phyloP scores from a whole-genome alignment of 495 filamentous ascomycete genomes.

The Rostrohypoxylon terebratum region DNA sequence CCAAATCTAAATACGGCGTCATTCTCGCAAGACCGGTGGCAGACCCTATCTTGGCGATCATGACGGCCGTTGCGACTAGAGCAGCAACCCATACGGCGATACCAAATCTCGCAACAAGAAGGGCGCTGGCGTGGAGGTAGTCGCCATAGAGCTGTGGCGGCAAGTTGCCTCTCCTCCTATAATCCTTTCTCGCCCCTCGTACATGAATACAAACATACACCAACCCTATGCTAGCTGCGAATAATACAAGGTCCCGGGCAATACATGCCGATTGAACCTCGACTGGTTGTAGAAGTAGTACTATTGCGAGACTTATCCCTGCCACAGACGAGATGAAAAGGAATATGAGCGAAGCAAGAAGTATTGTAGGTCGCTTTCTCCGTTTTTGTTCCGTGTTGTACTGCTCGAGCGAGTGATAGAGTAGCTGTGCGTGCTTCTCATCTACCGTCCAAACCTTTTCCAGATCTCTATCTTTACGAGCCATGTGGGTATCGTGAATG shows the following conservation, averaged over 20 bases:
- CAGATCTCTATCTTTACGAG: conserved; percentile 30
- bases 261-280: conserved; percentile 42
- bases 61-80: conserved; percentile 42
- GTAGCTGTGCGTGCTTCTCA: conserved; percentile 32
- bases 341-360: conserved; percentile 43
- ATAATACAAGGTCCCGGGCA: conserved; percentile 45
- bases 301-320: conserved; percentile 38
- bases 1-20: conserved; percentile 41
- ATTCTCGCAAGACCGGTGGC: conserved; percentile 26
- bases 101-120: conserved; percentile 46
- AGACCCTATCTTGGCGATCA: conserved; percentile 35
- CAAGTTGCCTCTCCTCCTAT: conserved; percentile 25
- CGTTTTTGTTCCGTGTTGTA: conserved; percentile 41
- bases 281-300: conserved; percentile 34
- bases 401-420: conserved; percentile 47
- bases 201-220: conserved; percentile 48
- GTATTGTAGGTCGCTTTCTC: conserved; percentile 36
- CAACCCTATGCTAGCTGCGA: conserved; percentile 39
- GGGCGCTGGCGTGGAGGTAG: conserved; percentile 48
- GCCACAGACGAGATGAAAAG: conserved; percentile 44
- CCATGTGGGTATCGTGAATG: conserved; percentile 35
- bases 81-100: conserved; percentile 46
- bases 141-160: conserved; percentile 45
- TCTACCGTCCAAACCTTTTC: conserved; percentile 20
- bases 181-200: conserved; percentile 40